phyloP scores from a whole-genome alignment of 345 rosid genomes.

The Murraya paniculata region DNA sequence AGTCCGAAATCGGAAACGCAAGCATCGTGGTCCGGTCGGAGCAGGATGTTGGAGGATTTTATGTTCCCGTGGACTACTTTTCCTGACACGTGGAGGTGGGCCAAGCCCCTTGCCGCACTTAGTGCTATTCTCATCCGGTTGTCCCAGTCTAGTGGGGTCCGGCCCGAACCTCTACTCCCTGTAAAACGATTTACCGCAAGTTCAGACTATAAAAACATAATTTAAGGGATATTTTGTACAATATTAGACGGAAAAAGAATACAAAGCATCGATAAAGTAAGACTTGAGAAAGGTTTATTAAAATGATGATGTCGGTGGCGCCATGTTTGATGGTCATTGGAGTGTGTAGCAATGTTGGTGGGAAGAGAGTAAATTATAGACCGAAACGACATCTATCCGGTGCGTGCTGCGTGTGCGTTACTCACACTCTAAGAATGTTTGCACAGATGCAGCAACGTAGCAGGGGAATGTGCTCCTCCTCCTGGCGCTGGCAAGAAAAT shows the following conservation, averaged over 20 bases:
- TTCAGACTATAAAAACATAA: neutral
- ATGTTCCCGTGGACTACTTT: conserved; percentile 86
- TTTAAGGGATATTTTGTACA: neutral
- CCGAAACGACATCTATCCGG: neutral
- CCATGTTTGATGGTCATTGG: conserved; percentile 11
- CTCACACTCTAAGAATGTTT: conserved; percentile 39
- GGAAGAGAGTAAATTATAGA: conserved; percentile 13
- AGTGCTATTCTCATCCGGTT: conserved; percentile 72
- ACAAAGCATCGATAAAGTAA: neutral
- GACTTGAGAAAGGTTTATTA: neutral
- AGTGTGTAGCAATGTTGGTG: conserved; percentile 4
- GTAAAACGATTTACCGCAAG: conserved; percentile 10
- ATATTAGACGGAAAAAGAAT: neutral
- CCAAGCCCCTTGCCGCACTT: conserved; percentile 70
- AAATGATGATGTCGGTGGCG: conserved; percentile 32
- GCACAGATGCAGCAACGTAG: neutral
- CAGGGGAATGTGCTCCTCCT: neutral
- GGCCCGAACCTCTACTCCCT: conserved; percentile 94
- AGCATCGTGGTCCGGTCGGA: conserved; percentile 69
- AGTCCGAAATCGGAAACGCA: conserved; percentile 80
- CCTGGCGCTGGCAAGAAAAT: conserved; percentile 5
- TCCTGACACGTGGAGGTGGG: conserved; percentile 65
- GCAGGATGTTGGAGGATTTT: conserved; percentile 83
- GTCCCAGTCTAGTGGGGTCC: conserved; percentile 94
- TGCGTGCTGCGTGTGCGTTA: conserved; percentile 17